Conservation (phyloP, 2,329 filamentous ascomycete species). For the Pseudogymnoascus sp. region DNA sequence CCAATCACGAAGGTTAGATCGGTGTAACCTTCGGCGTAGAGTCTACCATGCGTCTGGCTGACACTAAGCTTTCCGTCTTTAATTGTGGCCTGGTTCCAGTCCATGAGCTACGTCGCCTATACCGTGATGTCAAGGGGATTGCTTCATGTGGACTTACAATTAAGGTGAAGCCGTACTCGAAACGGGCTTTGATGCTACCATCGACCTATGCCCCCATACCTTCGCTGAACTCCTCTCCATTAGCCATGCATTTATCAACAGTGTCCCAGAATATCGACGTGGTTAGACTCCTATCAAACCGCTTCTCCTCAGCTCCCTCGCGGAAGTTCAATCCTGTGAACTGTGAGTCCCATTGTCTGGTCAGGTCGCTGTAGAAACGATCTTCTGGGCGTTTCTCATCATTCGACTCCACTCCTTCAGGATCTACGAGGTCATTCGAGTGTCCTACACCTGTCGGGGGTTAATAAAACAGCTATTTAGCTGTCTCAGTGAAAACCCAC, state of each 20-base stretch:
- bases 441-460: neutral
- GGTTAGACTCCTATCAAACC: neutral
- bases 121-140: neutral
- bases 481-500: neutral
- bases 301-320: too few species aligned
- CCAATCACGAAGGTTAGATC: neutral
- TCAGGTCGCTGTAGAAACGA: too few species aligned
- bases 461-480: neutral
- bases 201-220: neutral
- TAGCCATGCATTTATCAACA: neutral
- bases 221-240: neutral
- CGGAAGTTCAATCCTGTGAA: too few species aligned
- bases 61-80: neutral
- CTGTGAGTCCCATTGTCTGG: too few species aligned
- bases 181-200: neutral
- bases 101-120: neutral
- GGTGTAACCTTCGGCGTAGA: neutral
- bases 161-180: neutral
- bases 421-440: neutral
- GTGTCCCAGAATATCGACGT: neutral
- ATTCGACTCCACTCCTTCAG: neutral
- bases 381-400: neutral
- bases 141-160: neutral
- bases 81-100: neutral
- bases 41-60: neutral